phyloP scores from a whole-genome alignment of 2,329 filamentous ascomycete genomes.

The Endocalyx cinctus region DNA sequence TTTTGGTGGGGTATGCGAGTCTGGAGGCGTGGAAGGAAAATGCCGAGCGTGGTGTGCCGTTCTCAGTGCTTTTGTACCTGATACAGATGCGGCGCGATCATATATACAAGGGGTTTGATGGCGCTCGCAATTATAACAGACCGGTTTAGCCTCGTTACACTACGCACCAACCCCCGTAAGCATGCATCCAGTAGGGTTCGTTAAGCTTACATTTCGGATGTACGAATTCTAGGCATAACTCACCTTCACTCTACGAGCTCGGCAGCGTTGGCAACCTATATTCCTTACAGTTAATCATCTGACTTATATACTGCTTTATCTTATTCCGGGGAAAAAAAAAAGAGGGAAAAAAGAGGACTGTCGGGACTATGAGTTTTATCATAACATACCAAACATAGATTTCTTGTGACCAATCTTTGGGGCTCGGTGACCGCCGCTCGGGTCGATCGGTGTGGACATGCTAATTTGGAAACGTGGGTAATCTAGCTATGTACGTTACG shows the following conservation, averaged over 20 bases:
- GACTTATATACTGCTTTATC: too few relatives aligned
- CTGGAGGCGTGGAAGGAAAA: neutral
- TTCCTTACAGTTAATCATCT: too few relatives aligned
- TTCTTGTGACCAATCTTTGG: constrained; percentile 18
- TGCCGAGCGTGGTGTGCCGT: constrained; percentile 1
- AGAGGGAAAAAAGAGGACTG: too few relatives aligned
- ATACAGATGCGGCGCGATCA: constrained; percentile 10
- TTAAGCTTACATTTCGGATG: neutral
- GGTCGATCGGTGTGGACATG: neutral
- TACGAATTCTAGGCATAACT: neutral
- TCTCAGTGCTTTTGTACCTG: neutral
- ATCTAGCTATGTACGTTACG: too few relatives aligned
- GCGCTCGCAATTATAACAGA: constrained; percentile 14
- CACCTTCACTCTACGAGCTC: constrained; percentile 16
- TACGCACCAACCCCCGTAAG: constrained; percentile 1
- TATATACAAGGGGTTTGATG: constrained; percentile 14
- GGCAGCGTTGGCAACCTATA: constrained; percentile 16
- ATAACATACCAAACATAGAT: constrained; percentile 18
- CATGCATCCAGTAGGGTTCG: neutral
- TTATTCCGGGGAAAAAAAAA: too few relatives aligned
- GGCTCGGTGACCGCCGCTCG: neutral
- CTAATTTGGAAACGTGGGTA: neutral
- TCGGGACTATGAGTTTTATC: too few relatives aligned
- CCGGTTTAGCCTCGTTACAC: constrained; percentile 16
- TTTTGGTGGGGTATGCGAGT: neutral